Evolutionary conservation across 2,329 filamentous ascomycete genomes (phyloP).

Genomic region (Knufia fluminis): DNA sequence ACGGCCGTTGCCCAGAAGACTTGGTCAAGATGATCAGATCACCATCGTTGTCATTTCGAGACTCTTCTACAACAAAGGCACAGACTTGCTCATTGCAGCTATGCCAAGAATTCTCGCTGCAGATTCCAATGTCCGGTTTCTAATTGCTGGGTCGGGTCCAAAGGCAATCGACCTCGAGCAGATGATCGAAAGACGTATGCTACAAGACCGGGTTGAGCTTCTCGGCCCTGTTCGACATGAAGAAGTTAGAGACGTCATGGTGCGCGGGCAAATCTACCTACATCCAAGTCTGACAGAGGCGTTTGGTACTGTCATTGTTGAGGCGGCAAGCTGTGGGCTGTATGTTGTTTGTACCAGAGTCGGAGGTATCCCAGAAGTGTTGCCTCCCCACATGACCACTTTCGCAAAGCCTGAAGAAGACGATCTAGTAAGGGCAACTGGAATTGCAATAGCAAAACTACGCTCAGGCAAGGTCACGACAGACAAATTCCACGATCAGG

Average conservation of each 20-base stretch:
- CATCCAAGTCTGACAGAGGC: slow-evolving; percentile 93
- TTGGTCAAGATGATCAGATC: slow-evolving; percentile 77
- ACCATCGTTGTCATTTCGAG: slow-evolving; percentile 96
- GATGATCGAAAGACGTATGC: slow-evolving; percentile 89
- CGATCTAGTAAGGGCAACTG: slow-evolving; percentile 81
- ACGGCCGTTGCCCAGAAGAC: slow-evolving; percentile 51
- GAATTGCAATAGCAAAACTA: slow-evolving; percentile 76
- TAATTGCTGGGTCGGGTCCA: slow-evolving; percentile 90
- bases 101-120: slow-evolving; percentile 84
- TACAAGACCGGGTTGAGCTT: slow-evolving; percentile 89
- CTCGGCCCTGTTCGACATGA: slow-evolving; percentile 88
- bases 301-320: slow-evolving; percentile 95
- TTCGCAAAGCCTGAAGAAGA: slow-evolving; percentile 97
- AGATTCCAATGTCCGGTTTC: slow-evolving; percentile 89
- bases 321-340: slow-evolving; percentile 88
- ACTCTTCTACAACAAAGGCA: slow-evolving; percentile 98
- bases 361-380: slow-evolving; percentile 90
- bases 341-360: slow-evolving; percentile 97
- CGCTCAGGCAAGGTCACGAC: slow-evolving; percentile 80
- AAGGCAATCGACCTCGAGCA: slow-evolving; percentile 97
- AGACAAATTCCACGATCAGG: slow-evolving; percentile 91
- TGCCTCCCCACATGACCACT: slow-evolving; percentile 92
- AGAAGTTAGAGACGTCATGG: slow-evolving; percentile 95
- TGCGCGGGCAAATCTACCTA: slow-evolving; percentile 89
- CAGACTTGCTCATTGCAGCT: slow-evolving; percentile 88